A percentile compares a stretch with the other conserved stretches of the same genome.
Conservation (phyloP, 176 grass and related monocot species). For the Zea mays region DNA sequence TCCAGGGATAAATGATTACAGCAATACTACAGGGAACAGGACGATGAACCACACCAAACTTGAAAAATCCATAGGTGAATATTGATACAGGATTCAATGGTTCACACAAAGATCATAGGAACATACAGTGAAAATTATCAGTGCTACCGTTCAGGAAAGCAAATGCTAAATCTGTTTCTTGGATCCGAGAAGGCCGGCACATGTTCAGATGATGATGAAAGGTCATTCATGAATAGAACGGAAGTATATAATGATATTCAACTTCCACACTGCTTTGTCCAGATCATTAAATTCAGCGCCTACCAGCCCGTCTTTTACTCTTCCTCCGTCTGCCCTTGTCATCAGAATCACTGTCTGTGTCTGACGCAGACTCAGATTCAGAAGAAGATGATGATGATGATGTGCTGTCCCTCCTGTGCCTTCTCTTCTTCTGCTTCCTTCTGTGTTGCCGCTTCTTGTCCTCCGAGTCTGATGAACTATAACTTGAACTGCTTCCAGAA, state of each 20-base stretch:
- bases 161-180: conserved; percentile 19
- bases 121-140: conserved; percentile 4
- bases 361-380: conserved; percentile 38
- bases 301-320: conserved; percentile 38
- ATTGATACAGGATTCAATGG: conserved; percentile 22
- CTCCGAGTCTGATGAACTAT: conserved; percentile 66
- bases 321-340: conserved; percentile 61
- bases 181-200: not conserved
- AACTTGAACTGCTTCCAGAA: conserved; percentile 67
- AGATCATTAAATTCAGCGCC: conserved; percentile 25
- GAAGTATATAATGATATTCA: conserved; percentile 8
- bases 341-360: conserved; percentile 63
- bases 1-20: conserved; percentile 26
- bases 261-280: conserved; percentile 4
- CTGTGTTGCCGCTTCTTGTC: conserved; percentile 52
- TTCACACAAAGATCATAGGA: conserved; percentile 29
- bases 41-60: conserved; percentile 12
- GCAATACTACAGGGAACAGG: not conserved
- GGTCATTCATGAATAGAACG: not conserved
- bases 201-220: not conserved
- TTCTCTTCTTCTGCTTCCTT: conserved; percentile 66
- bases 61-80: conserved; percentile 15
- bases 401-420: conserved; percentile 44
- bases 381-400: conserved; percentile 58
- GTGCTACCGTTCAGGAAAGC: conserved; percentile 2